Conservation (phyloP, 352 stramenopile genomes). For the Globisporangium nodosum region DNA sequence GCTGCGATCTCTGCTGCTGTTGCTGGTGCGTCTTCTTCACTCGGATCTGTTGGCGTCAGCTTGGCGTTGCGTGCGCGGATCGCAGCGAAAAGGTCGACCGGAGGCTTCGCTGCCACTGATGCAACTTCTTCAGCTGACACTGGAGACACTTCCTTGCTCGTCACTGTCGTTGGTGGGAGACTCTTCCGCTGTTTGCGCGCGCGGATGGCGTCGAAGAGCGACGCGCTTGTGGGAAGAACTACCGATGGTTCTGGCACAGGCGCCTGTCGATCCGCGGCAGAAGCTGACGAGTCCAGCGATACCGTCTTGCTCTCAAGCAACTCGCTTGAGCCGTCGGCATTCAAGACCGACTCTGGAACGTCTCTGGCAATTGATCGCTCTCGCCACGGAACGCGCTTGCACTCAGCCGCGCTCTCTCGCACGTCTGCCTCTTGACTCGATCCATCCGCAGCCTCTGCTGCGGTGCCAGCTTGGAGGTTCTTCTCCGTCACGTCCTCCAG, state of each 20-base stretch:
- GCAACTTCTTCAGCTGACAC: neutral
- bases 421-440: neutral
- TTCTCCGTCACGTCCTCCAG: conserved; percentile 34
- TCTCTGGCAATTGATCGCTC: conserved; percentile 11
- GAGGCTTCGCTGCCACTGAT: conserved; percentile 8
- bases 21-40: neutral
- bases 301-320: neutral
- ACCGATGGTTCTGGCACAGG: neutral
- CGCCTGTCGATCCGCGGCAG: neutral
- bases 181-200: conserved; percentile 22
- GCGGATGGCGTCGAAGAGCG: conserved; percentile 46
- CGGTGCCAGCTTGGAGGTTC: conserved; percentile 15
- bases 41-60: neutral
- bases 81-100: conserved; percentile 52
- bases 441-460: neutral
- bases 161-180: neutral
- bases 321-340: neutral
- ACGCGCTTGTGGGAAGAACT: conserved; percentile 21
- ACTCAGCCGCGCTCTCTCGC: neutral
- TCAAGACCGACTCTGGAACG: too few species aligned
- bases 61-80: conserved; percentile 46
- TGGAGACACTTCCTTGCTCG: neutral
- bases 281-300: neutral
- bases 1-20: neutral
- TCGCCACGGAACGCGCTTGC: conserved; percentile 25